These are phyloP conservation scores for Colletotrichum limetticola DNA, from an alignment of 2,329 filamentous ascomycete species.

Conservation along the genomic window DNA sequence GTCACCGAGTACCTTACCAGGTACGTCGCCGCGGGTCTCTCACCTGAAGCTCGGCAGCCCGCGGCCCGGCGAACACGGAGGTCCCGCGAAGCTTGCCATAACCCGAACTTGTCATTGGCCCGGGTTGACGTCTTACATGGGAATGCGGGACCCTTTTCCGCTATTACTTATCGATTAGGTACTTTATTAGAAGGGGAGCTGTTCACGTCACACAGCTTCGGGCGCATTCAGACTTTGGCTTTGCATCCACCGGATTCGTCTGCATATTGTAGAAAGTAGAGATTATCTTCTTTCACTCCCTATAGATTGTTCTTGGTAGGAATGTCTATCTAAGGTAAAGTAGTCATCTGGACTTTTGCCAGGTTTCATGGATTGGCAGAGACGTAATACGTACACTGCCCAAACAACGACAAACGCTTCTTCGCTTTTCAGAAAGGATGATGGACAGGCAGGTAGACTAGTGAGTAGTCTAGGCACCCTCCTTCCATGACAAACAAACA, in stretches of 20 bases:
- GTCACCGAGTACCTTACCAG: neutral
- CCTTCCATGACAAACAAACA: neutral
- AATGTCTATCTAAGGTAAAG: neutral
- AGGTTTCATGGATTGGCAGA: neutral
- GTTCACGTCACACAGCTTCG: neutral
- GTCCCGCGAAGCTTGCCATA: neutral
- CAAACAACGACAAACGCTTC: slow-evolving; percentile 3
- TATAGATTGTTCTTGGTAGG: no score
- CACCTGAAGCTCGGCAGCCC: slow-evolving; percentile 1
- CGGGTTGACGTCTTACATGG: neutral
- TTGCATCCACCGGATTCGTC: slow-evolving; percentile 7
- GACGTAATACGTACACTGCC: neutral
- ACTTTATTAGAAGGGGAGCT: neutral
- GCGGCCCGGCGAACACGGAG: slow-evolving; percentile 18
- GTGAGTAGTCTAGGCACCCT: neutral
- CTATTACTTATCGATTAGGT: slow-evolving; percentile 15
- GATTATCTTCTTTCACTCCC: neutral
- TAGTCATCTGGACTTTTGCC: neutral
- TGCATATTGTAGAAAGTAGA: neutral
- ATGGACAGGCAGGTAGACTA: neutral
- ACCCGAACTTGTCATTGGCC: neutral
- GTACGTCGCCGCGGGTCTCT: neutral
- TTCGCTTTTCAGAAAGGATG: neutral
- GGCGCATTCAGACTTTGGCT: neutral
- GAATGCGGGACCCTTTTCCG: neutral